Conservation (phyloP, 192 early-diverging fungal genomes). For the Coemansia guatemalensis region DNA sequence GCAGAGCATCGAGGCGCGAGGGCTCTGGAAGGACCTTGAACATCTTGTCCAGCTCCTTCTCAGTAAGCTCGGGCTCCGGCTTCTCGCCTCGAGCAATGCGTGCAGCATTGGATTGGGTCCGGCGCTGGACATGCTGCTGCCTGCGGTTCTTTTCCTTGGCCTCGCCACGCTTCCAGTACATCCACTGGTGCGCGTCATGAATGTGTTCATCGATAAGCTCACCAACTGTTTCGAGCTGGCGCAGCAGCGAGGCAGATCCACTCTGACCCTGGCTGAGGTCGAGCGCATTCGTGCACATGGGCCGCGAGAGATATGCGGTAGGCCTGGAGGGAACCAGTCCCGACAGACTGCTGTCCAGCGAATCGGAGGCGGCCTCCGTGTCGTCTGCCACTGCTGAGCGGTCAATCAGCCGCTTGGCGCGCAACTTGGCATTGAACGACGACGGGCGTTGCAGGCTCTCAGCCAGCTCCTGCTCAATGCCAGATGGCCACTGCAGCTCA, state of each 20-base stretch:
- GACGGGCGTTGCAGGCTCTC: slow-evolving; percentile 61
- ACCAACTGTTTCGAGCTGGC: slow-evolving; percentile 72
- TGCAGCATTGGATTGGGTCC: slow-evolving; percentile 74
- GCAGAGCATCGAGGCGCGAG: slow-evolving; percentile 83
- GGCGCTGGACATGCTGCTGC: slow-evolving; percentile 58
- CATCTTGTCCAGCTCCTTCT: slow-evolving; percentile 57
- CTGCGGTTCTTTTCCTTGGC: slow-evolving; percentile 84
- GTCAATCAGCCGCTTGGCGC: slow-evolving; percentile 55
- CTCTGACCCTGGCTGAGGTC: slow-evolving; percentile 62
- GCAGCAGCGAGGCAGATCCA: slow-evolving; percentile 26
- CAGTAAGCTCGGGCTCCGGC: slow-evolving; percentile 75
- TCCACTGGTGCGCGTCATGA: slow-evolving; percentile 89
- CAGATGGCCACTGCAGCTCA: slow-evolving; percentile 60
- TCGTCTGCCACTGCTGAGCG: slow-evolving; percentile 66
- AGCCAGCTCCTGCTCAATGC: slow-evolving; percentile 61
- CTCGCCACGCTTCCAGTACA: slow-evolving; percentile 91
- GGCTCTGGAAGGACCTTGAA: slow-evolving; percentile 83
- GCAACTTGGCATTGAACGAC: slow-evolving; percentile 60
- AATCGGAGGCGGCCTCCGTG: slow-evolving; percentile 29
- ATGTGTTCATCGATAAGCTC: slow-evolving; percentile 92
- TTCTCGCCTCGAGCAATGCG: slow-evolving; percentile 65
- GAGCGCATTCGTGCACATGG: slow-evolving; percentile 64
- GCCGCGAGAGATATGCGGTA: slow-evolving; percentile 53
- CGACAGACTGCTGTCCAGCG: slow-evolving; percentile 39
- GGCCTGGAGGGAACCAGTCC: slow-evolving; percentile 45